Percentiles rank a stretch among this genome's conserved stretches.
Evolutionary conservation across 495 filamentous ascomycete species (phyloP).

Genomic region (Aspergillus funiculosus): DNA sequence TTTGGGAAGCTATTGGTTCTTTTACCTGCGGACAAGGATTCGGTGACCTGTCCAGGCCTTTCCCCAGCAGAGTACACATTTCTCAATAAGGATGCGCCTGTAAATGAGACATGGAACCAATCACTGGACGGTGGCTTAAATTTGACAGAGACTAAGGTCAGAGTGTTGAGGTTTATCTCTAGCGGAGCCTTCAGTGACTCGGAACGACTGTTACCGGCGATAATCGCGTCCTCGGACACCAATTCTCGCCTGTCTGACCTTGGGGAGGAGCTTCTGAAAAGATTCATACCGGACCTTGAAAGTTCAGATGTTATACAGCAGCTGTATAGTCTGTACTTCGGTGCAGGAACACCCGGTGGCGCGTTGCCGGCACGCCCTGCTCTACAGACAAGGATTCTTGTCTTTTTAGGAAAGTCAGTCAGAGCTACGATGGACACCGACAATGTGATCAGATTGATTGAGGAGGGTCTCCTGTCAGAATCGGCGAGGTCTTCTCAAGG

Average conservation of each 20-base stretch:
- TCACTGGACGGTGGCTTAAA: constrained; percentile 56
- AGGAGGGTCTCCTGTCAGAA: constrained; percentile 52
- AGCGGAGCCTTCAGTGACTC: constrained; percentile 78
- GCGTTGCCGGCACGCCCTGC: constrained; percentile 55
- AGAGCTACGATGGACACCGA: constrained; percentile 57
- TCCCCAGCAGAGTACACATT: constrained; percentile 67
- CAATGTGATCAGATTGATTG: constrained; percentile 62
- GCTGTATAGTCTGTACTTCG: constrained; percentile 67
- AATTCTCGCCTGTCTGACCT: constrained; percentile 75
- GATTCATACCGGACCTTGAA: constrained; percentile 62
- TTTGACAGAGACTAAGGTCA: constrained; percentile 58
- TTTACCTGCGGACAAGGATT: constrained; percentile 35
- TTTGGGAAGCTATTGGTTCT: constrained; percentile 76
- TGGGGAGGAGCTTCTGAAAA: constrained; percentile 80
- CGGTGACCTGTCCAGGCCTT: constrained; percentile 60
- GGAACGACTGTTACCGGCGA: constrained; percentile 74
- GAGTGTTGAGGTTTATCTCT: constrained; percentile 62
- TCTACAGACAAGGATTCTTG: constrained; percentile 69
- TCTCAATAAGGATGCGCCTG: constrained; percentile 50
- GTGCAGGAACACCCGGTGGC: constrained; percentile 34
- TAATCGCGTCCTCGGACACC: constrained; percentile 74
- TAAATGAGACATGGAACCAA: constrained; percentile 65
- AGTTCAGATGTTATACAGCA: constrained; percentile 53
- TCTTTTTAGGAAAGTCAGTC: constrained; percentile 69
- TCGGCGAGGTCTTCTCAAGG: constrained; percentile 49